Conservation (phyloP, 1,139 yeast genomes). For the Yamadazyma aaseri region DNA sequence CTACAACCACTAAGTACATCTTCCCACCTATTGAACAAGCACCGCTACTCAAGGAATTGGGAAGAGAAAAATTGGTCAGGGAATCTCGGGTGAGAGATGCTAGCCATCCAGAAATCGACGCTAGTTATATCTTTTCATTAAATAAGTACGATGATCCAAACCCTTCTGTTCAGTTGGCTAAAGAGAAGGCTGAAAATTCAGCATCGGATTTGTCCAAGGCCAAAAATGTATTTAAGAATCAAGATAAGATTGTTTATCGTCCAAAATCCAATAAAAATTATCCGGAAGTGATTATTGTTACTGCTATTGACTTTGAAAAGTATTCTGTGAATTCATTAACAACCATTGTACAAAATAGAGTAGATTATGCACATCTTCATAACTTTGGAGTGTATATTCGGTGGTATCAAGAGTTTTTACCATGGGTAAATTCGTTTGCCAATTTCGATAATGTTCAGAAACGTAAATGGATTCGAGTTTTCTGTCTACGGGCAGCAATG, state of each 20-base stretch:
- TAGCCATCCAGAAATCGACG: conserved; percentile 37
- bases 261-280: conserved; percentile 38
- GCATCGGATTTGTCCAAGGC: conserved; percentile 42
- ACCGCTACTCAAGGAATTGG: conserved; percentile 53
- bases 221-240: conserved; percentile 59
- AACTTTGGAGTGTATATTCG: conserved; percentile 77
- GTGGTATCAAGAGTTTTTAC: conserved; percentile 79
- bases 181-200: conserved; percentile 41
- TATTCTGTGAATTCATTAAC: conserved; percentile 61
- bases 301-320: conserved; percentile 72
- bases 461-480: conserved; percentile 59
- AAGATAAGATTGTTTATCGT: conserved; percentile 59
- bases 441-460: conserved; percentile 35
- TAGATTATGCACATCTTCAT: conserved; percentile 74
- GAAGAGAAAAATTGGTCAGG: conserved; percentile 50
- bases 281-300: conserved; percentile 77
- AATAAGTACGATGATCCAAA: conserved; percentile 51
- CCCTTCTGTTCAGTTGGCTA: conserved; percentile 30
- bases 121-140: conserved; percentile 29
- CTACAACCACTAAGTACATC: conserved; percentile 51
- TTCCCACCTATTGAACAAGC: conserved; percentile 72
- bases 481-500: conserved; percentile 74
- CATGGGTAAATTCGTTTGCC: conserved; percentile 46
- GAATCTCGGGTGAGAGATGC: conserved; percentile 40
- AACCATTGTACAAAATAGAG: conserved; percentile 73